Evolutionary conservation across 1,284 basidiomycete genomes (phyloP), one percentile per base, ranked within the genome.

Genomic region (Ustilago shanxiensis): DNA sequence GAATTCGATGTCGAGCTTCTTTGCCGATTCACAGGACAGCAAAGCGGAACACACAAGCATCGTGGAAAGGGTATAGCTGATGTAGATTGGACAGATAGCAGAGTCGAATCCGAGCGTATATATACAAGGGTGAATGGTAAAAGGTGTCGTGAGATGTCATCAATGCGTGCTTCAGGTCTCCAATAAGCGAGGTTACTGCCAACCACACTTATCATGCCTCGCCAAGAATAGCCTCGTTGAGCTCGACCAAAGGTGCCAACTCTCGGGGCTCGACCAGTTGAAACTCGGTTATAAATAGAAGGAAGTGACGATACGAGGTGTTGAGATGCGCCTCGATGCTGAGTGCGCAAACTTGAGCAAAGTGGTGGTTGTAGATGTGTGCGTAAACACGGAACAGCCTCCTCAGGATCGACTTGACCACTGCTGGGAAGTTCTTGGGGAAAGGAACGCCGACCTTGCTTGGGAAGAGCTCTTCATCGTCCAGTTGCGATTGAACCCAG

Each of bases 241-340:
- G 90, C 86, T 99, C 97, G 74, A 95, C 95, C 60, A 99, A 88
- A 0, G 97, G 97, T 10, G 93, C 93, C 13, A 99, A 89, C 86
- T 99, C 97, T 86, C 95, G 95, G 89, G 94, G 94, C 82, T 98
- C 95, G 29, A 99, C 91, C n/a, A 99, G 90, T 83, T 95, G 91
- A 87, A 99, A 99, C 94, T 99, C 96, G 81, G 94, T 92, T 72
- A 98, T 91, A 86, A 99, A 98, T 53, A 99, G 89, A 88, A 98
- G 93, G 88, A 99, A 99, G 88, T 99, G 97, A 31, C 94, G 91
- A 87, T 99, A 99, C 85, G 95, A 98, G 3, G 97, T 99, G 87
- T 99, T 99, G 79, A 99, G 89, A 87, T 99, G 97, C 0, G 96
- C 96, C 90, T 99, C 97, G 71, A 99, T 98, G 16, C 95, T 95